Evolutionary conservation across 1,284 basidiomycete genomes (phyloP), one percentile per base, ranked within the genome.

Genomic region (Ganoderma sp.): DNA sequence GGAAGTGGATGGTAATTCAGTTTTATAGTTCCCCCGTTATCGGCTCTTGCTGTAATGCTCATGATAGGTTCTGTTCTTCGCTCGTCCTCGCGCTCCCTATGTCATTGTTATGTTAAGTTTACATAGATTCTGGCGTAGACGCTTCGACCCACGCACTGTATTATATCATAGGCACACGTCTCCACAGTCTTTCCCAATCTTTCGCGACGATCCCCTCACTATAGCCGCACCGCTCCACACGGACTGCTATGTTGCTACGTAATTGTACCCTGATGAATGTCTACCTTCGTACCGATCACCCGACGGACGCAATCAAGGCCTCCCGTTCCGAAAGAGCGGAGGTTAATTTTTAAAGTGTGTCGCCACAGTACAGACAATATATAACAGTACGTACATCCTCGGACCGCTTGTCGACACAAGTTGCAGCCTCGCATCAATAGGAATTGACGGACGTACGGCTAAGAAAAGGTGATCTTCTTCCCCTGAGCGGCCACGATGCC

Each of bases 391-490:
- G 37, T 39, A n/a, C 39, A 15, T 39, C n/a, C 8, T 17, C 58
- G 58, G 58, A 10, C 58, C 58, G 58, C 39, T 14, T 7, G 56
- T 57, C 19, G 32, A 7, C 54, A 37, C 32, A 4, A 32, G 32
- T 32, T 32, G 32, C 32, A 32, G 32, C 4, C 32, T 32, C 25
- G 37, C 37, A 39, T 39, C 37, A 10, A 39, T 10, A 39, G 37
- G 37, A 39, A 9, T 10, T 8, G 37, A 39, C 19, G 9, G 17
- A 37, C 6, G 17, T 9, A 10, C 34, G 32, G 28, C 58, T 59
- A 59, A 37, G 58, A 82, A 76, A 92, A 92, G 67, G 84, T 86
- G 69, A 91, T 90, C 79, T 91, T 91, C 73, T 84, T 90, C 43
- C 90, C 90, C 77, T 87, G 86, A 65, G 88, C 82, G 54, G 87